A percentile compares a stretch with the other conserved stretches of the same genome.
Evolutionary conservation across 306 rosid species (phyloP).

Genomic region (Castanea sativa): DNA sequence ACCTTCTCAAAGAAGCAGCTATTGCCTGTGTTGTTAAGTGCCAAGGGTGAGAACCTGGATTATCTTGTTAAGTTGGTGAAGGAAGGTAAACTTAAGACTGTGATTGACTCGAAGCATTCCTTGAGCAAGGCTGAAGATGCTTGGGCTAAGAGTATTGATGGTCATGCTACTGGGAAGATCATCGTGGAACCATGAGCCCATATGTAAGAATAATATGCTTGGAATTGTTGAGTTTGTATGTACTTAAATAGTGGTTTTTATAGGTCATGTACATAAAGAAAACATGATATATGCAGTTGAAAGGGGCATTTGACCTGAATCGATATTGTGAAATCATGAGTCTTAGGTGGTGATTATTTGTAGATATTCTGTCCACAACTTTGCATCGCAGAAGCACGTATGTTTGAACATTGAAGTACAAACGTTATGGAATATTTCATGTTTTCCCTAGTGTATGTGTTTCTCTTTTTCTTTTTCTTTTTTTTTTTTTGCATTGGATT

Average conservation of each 20-base stretch:
- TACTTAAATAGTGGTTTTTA: background rate
- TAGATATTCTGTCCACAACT: too few species aligned
- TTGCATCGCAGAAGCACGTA: too few species aligned
- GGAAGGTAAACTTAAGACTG: constrained; percentile 59
- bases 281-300: too few species aligned
- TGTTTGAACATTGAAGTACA: too few species aligned
- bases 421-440: too few species aligned
- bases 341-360: too few species aligned
- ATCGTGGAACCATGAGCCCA: constrained; percentile 39
- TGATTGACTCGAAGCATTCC: constrained; percentile 52
- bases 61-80: constrained; percentile 42
- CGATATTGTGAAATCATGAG: too few species aligned
- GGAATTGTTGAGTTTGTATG: background rate
- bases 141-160: constrained; percentile 72
- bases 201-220: background rate
- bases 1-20: constrained; percentile 59
- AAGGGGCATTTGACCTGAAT: too few species aligned
- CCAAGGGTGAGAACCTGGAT: constrained; percentile 44
- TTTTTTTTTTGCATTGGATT: too few species aligned
- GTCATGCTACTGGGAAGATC: constrained; percentile 74
- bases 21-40: constrained; percentile 26
- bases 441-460: too few species aligned
- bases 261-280: too few species aligned
- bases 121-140: constrained; percentile 70
- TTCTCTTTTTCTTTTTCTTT: too few species aligned